phyloP scores from a whole-genome alignment of 2,329 filamentous ascomycete species.

The Exophiala viscosa region DNA sequence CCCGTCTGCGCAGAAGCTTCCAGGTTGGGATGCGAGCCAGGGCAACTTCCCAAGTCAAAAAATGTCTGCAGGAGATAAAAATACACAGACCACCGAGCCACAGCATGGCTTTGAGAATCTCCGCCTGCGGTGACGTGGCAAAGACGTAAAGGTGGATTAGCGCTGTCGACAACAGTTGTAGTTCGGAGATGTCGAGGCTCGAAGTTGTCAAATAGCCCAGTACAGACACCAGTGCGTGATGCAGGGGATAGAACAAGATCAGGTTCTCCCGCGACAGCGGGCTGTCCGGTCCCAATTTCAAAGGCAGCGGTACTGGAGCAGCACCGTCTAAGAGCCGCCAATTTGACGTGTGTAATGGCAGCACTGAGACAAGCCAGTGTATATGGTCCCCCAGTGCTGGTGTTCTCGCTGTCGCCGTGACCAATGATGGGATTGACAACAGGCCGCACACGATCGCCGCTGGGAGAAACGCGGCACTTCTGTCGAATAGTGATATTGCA shows the following conservation, averaged over 20 bases:
- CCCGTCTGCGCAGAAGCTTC: conserved; percentile 57
- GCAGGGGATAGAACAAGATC: conserved; percentile 73
- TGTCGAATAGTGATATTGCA: conserved; percentile 66
- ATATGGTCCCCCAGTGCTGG: conserved; percentile 55
- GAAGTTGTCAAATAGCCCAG: conserved; percentile 81
- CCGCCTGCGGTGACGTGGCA: conserved; percentile 73
- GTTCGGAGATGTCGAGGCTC: conserved; percentile 79
- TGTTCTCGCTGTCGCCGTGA: conserved; percentile 61
- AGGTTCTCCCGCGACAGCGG: conserved; percentile 55
- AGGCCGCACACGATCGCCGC: conserved; percentile 80
- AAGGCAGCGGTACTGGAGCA: conserved; percentile 6
- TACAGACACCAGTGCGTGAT: conserved; percentile 69
- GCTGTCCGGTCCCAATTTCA: conserved; percentile 9
- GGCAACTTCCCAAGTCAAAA: conserved; percentile 78
- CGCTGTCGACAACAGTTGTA: conserved; percentile 78
- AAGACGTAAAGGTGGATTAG: conserved; percentile 79
- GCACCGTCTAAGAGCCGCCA: not conserved
- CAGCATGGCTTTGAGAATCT: conserved; percentile 79
- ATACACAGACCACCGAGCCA: conserved; percentile 79
- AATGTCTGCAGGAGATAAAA: conserved; percentile 67
- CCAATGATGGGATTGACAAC: conserved; percentile 66
- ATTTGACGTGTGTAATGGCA: conserved; percentile 53
- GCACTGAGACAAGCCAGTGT: conserved; percentile 75
- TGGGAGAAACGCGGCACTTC: conserved; percentile 60
- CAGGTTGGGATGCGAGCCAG: conserved; percentile 86